Percentiles rank a stretch among this genome's conserved stretches.
These are phyloP conservation scores for Begonia loranthoides DNA, from an alignment of 306 rosid species.

Conservation along the genomic window DNA sequence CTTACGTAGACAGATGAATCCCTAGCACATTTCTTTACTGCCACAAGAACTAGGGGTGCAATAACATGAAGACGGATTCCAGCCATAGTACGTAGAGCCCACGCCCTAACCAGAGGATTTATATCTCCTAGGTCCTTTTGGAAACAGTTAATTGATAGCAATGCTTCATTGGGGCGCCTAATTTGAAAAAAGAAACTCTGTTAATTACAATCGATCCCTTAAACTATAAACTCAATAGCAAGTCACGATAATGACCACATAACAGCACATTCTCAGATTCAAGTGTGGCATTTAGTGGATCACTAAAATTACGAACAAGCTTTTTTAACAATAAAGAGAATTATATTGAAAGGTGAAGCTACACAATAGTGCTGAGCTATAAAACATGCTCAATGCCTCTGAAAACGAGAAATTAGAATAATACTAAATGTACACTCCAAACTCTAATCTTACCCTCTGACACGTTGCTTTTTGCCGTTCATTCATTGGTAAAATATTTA, in stretches of 20 bases:
- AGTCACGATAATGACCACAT: background rate
- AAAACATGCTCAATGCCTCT: no score
- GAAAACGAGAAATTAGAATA: no score
- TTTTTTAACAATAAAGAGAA: no score
- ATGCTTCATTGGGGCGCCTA: constrained; percentile 94
- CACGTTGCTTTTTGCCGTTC: no score
- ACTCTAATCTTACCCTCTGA: no score
- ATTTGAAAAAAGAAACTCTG: constrained; percentile 9
- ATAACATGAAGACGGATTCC: constrained; percentile 87
- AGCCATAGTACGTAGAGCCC: constrained; percentile 95
- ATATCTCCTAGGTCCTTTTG: constrained; percentile 87
- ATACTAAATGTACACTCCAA: no score
- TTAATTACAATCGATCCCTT: background rate
- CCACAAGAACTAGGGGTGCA: constrained; percentile 85
- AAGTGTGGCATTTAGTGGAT: background rate
- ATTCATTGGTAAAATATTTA: no score
- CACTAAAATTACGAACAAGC: background rate
- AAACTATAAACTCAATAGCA: constrained; percentile 1
- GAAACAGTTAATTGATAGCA: constrained; percentile 86
- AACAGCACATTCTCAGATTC: background rate
- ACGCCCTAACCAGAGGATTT: constrained; percentile 83
- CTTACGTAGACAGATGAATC: constrained; percentile 90
- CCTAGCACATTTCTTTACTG: constrained; percentile 79
- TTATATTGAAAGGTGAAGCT: no score
- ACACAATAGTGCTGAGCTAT: no score